A percentile compares a stretch with the other conserved stretches of the same genome.
Conservation (phyloP, 257 asterid genomes). For the Solanum stenotomum region DNA sequence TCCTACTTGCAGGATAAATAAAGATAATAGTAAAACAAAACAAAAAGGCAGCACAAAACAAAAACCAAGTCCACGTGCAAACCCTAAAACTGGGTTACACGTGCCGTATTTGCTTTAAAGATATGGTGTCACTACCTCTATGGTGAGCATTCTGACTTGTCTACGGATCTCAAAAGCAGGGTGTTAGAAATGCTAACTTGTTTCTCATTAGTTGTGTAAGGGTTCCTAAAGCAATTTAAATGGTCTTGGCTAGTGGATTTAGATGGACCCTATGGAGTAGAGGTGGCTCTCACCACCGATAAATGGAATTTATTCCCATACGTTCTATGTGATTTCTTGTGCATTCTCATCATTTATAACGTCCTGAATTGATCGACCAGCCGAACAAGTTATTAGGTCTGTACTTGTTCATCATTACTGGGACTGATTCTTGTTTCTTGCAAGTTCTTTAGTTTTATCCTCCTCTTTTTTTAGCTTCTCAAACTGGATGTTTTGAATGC, state of each 20-base stretch:
- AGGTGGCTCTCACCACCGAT: not conserved
- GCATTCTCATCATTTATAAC: not conserved
- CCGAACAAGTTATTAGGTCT: not conserved
- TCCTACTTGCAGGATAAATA: not conserved
- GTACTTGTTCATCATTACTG: not conserved
- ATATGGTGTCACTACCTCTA: not conserved
- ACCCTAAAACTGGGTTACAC: not conserved
- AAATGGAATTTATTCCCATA: not conserved
- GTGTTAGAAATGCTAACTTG: not conserved
- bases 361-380: not conserved
- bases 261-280: not conserved
- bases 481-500: not conserved
- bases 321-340: not conserved
- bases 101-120: not conserved
- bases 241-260: not conserved
- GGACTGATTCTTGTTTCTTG: not conserved
- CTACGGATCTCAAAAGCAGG: not conserved
- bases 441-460: not conserved
- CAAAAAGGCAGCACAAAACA: not conserved
- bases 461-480: not conserved
- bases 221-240: not conserved
- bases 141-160: not conserved
- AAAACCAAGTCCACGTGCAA: not conserved
- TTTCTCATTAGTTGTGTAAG: not conserved
- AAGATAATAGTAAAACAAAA: not conserved